These are phyloP conservation scores for Elaphomyces granulatus DNA, from an alignment of 495 filamentous ascomycete genomes.

Conservation along the genomic window DNA sequence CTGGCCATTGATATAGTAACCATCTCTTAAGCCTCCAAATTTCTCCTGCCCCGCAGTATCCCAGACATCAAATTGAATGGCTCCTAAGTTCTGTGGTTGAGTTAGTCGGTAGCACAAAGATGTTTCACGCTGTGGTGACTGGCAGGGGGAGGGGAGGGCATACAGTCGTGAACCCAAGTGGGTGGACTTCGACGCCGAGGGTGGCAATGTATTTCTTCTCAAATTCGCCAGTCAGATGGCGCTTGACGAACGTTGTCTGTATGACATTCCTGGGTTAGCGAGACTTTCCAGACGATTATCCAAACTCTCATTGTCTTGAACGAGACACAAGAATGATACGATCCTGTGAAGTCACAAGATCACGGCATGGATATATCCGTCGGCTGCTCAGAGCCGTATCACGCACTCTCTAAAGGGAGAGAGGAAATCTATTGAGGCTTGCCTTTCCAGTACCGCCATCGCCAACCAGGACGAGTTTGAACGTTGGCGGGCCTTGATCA, in stretches of 20 bases:
- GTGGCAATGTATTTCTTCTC: slow-evolving; percentile 99
- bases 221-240: slow-evolving; percentile 97
- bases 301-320: no score
- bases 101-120: slow-evolving; percentile 26
- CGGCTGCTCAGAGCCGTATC: slow-evolving; percentile 2
- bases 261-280: no score
- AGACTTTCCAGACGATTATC: background rate
- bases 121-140: slow-evolving; percentile 10
- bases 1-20: slow-evolving; percentile 99
- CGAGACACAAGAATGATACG: slow-evolving; percentile 1
- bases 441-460: slow-evolving; percentile 99
- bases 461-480: slow-evolving; percentile 99
- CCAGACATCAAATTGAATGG: slow-evolving; percentile 99
- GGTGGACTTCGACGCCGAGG: slow-evolving; percentile 98
- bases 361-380: background rate
- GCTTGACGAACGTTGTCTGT: slow-evolving; percentile 99
- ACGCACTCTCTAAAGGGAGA: slow-evolving; percentile 2
- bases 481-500: slow-evolving; percentile 51
- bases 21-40: slow-evolving; percentile 98
- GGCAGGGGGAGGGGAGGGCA: slow-evolving; percentile 32
- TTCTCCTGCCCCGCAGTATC: slow-evolving; percentile 99
- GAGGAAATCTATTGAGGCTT: slow-evolving; percentile 19
- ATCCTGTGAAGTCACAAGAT: background rate
- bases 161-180: slow-evolving; percentile 86
- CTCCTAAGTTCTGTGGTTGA: slow-evolving; percentile 65